A percentile compares a stretch with the other conserved stretches of the same genome.
Evolutionary conservation across 257 asterid genomes (phyloP).

Genomic region (Marsdenia floribunda): DNA sequence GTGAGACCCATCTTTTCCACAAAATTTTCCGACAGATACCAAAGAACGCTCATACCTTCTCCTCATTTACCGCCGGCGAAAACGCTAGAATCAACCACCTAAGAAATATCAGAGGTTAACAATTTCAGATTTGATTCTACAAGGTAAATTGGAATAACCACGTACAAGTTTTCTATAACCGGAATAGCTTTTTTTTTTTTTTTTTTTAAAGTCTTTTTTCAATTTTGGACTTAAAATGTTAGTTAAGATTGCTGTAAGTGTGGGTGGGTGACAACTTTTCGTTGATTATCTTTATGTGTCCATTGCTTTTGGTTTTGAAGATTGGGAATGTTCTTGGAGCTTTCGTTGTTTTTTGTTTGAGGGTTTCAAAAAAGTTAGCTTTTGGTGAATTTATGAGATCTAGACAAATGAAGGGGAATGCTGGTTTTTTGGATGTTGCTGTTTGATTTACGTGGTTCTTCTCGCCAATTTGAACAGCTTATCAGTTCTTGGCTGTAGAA

Average conservation of each 20-base stretch:
- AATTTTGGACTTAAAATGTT: not conserved
- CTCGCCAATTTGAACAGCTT: not conserved
- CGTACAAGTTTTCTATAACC: not conserved
- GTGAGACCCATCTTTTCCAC: constrained; percentile 5
- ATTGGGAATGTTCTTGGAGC: not conserved
- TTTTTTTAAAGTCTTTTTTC: not conserved
- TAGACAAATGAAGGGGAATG: constrained; percentile 1
- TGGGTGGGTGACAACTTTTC: not conserved
- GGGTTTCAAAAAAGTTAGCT: not conserved
- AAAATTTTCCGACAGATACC: not conserved
- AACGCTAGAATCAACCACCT: not conserved
- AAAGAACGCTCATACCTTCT: not conserved
- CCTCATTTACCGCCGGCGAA: not conserved
- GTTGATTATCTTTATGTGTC: not conserved
- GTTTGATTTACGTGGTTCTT: not conserved
- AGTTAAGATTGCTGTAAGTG: not conserved
- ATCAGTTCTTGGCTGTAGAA: not conserved
- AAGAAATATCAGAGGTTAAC: not conserved
- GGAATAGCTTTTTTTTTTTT: not conserved
- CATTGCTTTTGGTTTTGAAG: not conserved
- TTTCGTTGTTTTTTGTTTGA: not conserved
- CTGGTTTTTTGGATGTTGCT: not conserved
- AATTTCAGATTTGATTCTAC: not conserved
- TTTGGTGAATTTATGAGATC: constrained; percentile 1
- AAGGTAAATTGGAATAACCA: constrained; percentile 2